Percentiles rank a stretch among this genome's conserved stretches.
Conservation (phyloP, 129 eudicot genomes). For the Gnaphalium uliginosum region DNA sequence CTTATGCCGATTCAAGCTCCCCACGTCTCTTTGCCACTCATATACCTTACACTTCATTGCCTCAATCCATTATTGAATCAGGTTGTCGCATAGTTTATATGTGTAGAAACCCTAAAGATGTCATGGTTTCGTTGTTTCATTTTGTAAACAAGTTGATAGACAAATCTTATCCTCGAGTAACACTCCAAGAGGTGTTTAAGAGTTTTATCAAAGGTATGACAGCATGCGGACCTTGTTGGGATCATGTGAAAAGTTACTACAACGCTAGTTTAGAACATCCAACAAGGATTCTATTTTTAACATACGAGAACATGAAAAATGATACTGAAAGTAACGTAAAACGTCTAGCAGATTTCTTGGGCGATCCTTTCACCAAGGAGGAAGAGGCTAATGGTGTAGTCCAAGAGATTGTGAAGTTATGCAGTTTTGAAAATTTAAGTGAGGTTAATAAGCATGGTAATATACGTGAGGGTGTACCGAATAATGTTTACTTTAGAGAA, state of each 20-base stretch:
- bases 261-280: not conserved
- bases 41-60: not conserved
- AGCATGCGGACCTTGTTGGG: not conserved
- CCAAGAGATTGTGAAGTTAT: too few species aligned
- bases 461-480: too few species aligned
- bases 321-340: too few species aligned
- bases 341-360: too few species aligned
- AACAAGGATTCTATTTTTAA: too few species aligned
- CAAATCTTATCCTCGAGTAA: not conserved
- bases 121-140: not conserved
- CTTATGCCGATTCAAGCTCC: not conserved
- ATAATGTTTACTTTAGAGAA: too few species aligned
- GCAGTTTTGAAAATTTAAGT: too few species aligned
- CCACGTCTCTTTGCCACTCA: constrained; percentile 18
- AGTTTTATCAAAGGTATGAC: not conserved
- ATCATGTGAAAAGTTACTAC: not conserved
- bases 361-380: too few species aligned
- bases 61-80: not conserved
- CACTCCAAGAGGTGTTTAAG: not conserved
- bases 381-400: too few species aligned
- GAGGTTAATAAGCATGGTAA: too few species aligned
- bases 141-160: not conserved
- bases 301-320: too few species aligned
- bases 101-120: constrained; percentile 13
- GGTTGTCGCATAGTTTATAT: constrained; percentile 2